Base-by-base conservation (phyloP, 805 yeast species). In the Cyberlindnera americana region DNA sequence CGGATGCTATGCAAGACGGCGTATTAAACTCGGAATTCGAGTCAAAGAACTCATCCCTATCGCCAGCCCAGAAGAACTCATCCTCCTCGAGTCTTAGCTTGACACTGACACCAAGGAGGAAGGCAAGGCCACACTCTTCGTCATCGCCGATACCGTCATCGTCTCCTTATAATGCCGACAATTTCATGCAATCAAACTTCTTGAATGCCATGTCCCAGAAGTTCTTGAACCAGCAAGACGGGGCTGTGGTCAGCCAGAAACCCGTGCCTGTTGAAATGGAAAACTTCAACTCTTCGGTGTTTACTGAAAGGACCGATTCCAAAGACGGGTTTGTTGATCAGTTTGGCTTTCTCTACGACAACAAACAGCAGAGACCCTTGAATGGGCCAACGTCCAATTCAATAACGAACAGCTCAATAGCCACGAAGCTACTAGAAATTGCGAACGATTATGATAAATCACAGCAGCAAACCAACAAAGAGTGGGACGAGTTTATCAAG, bases 341-440 rank as follows among this genome's bases (percentile, higher is more conserved):
- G 46, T 74, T 66, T 53, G 81, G 81, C 1, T 75, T 75, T 48
- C 59, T 73, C 23, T 64, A 66, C 45, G 65, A 65, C 51, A 35
- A 38, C 29, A 41, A 40, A 14, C 33, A 30, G 12, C 18, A 39
- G 6, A 24, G 36, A 15, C 19, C 29, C 16, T 7, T 35, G 19
- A 21, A 36, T 29, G 33, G 24, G 15, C 27, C 36, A 13, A 23
- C 31, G 5, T 21, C 29, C 17, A 33, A n/a, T 13, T n/a, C 25
- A 11, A 15, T n/a, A 8, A 19, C 16, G 3, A 26, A 35, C 3
- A 30, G 29, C 11, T 26, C 45, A 3, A 29, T 50, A 16, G 38
- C 52, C 3, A 37, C 50, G 11, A 54, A 44, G 24, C 24, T 48
- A 4, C 54, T 60, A 7, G 49, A 53, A 17, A 40, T 56, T 18